phyloP scores from a whole-genome alignment of 768 basidiomycete species.

The Thelephora ganbajun region DNA sequence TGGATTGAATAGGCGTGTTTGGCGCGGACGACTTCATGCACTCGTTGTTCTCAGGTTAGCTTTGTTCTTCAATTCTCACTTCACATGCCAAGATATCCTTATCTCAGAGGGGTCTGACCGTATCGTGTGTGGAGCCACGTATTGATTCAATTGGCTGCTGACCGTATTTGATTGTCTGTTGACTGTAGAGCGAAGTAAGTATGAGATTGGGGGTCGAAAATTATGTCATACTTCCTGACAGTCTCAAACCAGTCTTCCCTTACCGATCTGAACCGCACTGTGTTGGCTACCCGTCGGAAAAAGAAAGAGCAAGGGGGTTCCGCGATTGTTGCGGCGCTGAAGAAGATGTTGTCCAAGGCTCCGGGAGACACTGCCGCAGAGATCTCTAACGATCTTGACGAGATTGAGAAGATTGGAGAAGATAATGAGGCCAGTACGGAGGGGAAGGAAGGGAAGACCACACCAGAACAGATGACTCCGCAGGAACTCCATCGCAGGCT shows the following conservation, averaged over 20 bases:
- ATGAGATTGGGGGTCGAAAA: too few relatives aligned
- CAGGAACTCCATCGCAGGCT: slow-evolving; percentile 74
- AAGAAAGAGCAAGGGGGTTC: background rate
- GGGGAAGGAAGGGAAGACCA: too few relatives aligned
- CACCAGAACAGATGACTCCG: slow-evolving; percentile 76
- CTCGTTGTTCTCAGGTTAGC: slow-evolving; percentile 41
- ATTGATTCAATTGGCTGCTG: too few relatives aligned
- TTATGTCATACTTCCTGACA: too few relatives aligned
- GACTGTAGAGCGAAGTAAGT: slow-evolving; percentile 16
- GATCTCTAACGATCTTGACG: background rate
- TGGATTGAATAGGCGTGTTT: slow-evolving; percentile 42
- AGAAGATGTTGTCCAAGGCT: background rate
- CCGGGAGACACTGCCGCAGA: background rate
- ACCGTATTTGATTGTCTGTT: too few relatives aligned
- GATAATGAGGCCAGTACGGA: slow-evolving; percentile 17
- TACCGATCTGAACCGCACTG: slow-evolving; percentile 65
- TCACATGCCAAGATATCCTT: background rate
- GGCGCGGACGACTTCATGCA: slow-evolving; percentile 69
- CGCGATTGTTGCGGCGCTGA: background rate
- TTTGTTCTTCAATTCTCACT: background rate
- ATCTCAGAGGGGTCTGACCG: slow-evolving; percentile 44
- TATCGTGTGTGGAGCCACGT: slow-evolving; percentile 40
- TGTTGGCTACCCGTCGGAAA: background rate
- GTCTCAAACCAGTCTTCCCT: slow-evolving; percentile 53
- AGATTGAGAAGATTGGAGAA: background rate